Evolutionary conservation across 805 yeast species (phyloP), one percentile per base, ranked within the genome.

Genomic region (Saturnispora diversa): DNA sequence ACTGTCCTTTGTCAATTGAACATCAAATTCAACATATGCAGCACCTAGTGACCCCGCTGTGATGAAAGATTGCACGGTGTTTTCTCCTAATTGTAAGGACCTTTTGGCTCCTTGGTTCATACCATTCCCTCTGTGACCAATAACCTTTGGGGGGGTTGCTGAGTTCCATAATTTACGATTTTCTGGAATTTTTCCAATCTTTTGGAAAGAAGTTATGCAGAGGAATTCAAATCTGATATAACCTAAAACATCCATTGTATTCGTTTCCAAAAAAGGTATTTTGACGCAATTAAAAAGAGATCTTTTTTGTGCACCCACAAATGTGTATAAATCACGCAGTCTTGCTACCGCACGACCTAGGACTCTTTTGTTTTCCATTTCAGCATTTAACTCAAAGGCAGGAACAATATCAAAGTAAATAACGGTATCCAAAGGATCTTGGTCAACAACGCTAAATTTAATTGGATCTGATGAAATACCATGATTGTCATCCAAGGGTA

Each of bases 1-100:
- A 48, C 69, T 69, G 59, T 90, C 97, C 55, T 87, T 86, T 12
- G 97, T 90, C 50, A 90, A 66, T 57, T 90, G 97, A 34, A 90
- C 97, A 61, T 90, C 97, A 58, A 90, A 90, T 62, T 90, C 97
- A 39, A 90, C 97, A 54, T 90, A 90, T 2, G 94, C 81, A 1
- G 97, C 97, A 30, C 97, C 97, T 49, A 90, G 66, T 2, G 94
- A 86, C 0, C 97, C 95, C 0, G 97, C 97, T 10, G 95, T 94
- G 55, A 90, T 83, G 53, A 90, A 90, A 0, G 95, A 84, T 53
- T 90, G 96, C 16, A 90, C 82, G 0, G 97, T 90, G 58, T 90
- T 90, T 54, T 90, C 97, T 31, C 97, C 97, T 45, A 90, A 69
- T 60, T 90, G 97, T 53, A 90, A 69, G 3, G 95, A 83, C 46